Conservation (phyloP, 805 yeast species). For the Spathaspora arborariae region DNA sequence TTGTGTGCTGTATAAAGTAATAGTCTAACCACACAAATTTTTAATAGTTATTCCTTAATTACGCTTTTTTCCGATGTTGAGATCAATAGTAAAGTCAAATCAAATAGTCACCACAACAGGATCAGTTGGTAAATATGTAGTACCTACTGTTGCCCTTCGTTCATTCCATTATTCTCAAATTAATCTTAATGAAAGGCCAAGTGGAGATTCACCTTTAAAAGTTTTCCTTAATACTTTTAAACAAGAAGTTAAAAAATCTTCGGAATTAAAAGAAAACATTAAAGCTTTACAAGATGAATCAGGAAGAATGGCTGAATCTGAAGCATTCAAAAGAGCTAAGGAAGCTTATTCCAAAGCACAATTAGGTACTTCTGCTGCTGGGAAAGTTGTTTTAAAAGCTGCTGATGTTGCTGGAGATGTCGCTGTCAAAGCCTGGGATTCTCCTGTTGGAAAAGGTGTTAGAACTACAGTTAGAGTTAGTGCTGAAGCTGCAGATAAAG, state of each 20-base stretch:
- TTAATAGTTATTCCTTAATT: no score
- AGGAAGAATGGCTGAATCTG: conserved; percentile 89
- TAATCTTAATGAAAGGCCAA: conserved; percentile 21
- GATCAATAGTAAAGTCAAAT: conserved; percentile 5
- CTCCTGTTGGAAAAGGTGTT: conserved; percentile 87
- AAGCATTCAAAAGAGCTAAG: conserved; percentile 87
- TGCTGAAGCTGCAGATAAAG: conserved; percentile 83
- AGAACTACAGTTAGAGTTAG: conserved; percentile 77
- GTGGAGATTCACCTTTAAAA: conserved; percentile 70
- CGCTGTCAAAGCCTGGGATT: conserved; percentile 93
- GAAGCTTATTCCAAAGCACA: conserved; percentile 90
- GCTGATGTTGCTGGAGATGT: conserved; percentile 92
- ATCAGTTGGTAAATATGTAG: not conserved
- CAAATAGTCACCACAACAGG: not conserved
- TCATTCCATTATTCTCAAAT: conserved; percentile 15
- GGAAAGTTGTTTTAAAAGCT: conserved; percentile 75
- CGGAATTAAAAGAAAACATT: conserved; percentile 86
- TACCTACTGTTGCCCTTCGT: conserved; percentile 6
- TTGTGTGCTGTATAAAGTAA: not conserved
- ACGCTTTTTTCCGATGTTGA: conserved; percentile 4
- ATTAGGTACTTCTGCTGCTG: conserved; percentile 61
- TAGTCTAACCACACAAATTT: no score
- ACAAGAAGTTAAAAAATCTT: conserved; percentile 84
- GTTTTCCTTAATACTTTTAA: conserved; percentile 92
- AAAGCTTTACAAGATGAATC: conserved; percentile 95